Evolutionary conservation across 2,329 filamentous ascomycete genomes (phyloP).

Genomic region (Septoria petroselini): DNA sequence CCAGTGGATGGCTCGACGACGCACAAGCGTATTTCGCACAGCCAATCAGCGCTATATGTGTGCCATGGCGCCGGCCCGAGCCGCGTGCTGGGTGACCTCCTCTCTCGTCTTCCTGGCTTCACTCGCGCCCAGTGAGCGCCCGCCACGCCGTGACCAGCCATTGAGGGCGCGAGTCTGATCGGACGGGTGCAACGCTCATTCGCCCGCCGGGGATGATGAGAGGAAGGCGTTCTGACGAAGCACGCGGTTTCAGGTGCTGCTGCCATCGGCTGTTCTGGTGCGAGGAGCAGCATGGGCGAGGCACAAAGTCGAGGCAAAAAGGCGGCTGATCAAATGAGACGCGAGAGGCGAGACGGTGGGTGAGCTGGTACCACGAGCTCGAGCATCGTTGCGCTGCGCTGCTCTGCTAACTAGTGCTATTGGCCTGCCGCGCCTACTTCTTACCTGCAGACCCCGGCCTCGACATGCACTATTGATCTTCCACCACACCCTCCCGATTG

Average conservation of each 20-base stretch:
- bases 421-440: slow-evolving; percentile 10
- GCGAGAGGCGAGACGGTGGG: slow-evolving; percentile 11
- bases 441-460: slow-evolving; percentile 10
- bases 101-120: slow-evolving; percentile 7
- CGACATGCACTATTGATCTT: slow-evolving; percentile 4
- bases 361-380: slow-evolving; percentile 18
- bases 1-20: slow-evolving; percentile 10
- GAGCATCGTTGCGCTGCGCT: slow-evolving; percentile 4
- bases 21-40: background rate
- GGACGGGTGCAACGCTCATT: slow-evolving; percentile 17
- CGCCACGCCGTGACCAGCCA: slow-evolving; percentile 20
- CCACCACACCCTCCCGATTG: slow-evolving; percentile 2
- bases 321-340: slow-evolving; percentile 13
- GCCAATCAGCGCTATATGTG: slow-evolving; percentile 1
- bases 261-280: slow-evolving; percentile 19
- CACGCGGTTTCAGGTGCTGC: slow-evolving; percentile 11
- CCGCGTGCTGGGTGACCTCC: background rate
- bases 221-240: slow-evolving; percentile 11
- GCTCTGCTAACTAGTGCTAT: slow-evolving; percentile 7
- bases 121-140: slow-evolving; percentile 19
- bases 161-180: slow-evolving; percentile 2
- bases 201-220: slow-evolving; percentile 17
- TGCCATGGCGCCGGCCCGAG: background rate
- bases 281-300: slow-evolving; percentile 14
- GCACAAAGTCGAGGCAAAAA: slow-evolving; percentile 2